Evolutionary conservation across 1,139 yeast species (phyloP), one percentile per base, ranked within the genome.

Genomic region (Debaryomyces udenii): DNA sequence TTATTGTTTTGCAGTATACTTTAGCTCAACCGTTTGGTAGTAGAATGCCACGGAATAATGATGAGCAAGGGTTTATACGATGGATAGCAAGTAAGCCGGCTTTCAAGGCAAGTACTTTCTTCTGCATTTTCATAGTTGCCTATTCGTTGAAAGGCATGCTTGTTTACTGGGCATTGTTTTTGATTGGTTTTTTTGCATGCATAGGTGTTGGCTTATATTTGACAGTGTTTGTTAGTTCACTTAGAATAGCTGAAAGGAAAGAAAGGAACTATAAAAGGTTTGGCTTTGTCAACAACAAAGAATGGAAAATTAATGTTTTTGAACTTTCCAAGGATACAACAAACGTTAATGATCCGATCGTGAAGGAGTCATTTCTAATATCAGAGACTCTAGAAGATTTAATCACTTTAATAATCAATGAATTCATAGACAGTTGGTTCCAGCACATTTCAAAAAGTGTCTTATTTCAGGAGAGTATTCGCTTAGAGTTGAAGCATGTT

Each of bases 391-490:
- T 86, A 1, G 78, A 79, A 29, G 74, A 69, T 3, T 61, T 89
- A 6, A 62, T 84, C 1, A 69, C 71, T 27, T 59, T 77, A 18
- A 66, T 88, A 1, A 50, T 85, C 2, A 59, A 78, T 9, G 86
- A 83, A 48, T 89, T 86, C 57, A 72, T 90, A 1, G 58, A 64
- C 32, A 58, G 78, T 3, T 90, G 97, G 97, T 87, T 69, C 52
- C 47, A 55, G 3, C 63, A 64, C 11, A 71, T 85, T 6, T 75
- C 86, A 0, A 43, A 57, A 0, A 75, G 78, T 37, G 48, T 61
- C 1, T 53, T 71, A 3, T 86, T 90, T 50, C 79, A 83, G 4
- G 70, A 74, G 2, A 75, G 76, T 28, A 68, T 89, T 3, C 75
- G 72, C 31, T 40, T 55, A 0, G 78, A 81, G 39, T 56, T 90